phyloP scores from a whole-genome alignment of 139 green algal species.

The Micractinium sp. region DNA sequence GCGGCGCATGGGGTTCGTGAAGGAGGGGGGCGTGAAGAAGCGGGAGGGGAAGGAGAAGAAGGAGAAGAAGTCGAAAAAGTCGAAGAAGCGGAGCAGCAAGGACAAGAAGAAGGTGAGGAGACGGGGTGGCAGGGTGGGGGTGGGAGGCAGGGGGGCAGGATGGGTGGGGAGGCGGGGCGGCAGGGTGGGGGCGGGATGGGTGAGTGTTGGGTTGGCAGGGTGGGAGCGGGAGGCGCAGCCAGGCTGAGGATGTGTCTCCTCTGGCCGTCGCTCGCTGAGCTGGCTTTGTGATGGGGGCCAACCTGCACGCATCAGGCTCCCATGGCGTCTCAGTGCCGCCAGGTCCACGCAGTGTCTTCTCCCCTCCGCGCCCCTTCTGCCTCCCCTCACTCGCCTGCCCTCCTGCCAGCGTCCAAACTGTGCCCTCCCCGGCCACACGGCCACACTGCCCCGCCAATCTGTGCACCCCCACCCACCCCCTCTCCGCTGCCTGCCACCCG shows the following conservation, averaged over 20 bases:
- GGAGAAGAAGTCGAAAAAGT: constrained; percentile 29
- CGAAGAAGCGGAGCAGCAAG: constrained; percentile 31
- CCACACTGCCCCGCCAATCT: neutral
- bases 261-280: neutral
- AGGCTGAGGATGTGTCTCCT: neutral
- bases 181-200: neutral
- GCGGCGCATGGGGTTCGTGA: constrained; percentile 25
- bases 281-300: no score
- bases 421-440: no score
- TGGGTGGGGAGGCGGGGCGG: neutral
- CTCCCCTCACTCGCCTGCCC: neutral
- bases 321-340: no score
- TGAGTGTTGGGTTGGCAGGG: no score
- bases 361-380: neutral
- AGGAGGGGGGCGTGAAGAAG: constrained; percentile 29
- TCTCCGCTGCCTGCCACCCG: neutral
- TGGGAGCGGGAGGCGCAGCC: neutral
- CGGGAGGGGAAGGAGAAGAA: constrained; percentile 26
- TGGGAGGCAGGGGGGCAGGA: neutral
- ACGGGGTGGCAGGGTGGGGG: no score
- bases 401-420: no score
- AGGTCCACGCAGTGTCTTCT: no score
- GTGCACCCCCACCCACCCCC: neutral
- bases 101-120: constrained; percentile 34
- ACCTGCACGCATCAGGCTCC: no score